phyloP scores from a whole-genome alignment of 345 rosid species.

The Luvunga scandens region DNA sequence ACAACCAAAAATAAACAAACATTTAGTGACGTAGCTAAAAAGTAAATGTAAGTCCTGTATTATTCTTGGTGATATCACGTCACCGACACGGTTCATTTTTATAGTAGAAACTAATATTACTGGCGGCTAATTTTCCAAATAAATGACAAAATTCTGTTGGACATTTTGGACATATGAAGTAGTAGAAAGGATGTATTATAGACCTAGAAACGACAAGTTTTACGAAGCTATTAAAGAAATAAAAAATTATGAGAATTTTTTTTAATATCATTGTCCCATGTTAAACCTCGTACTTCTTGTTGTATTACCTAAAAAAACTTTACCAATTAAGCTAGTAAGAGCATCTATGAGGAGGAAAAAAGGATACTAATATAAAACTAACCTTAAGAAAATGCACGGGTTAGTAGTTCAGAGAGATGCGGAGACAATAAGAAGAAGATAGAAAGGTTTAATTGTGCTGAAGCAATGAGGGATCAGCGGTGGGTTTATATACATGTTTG shows the following conservation, averaged over 20 bases:
- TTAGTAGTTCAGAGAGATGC: neutral
- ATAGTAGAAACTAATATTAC: neutral
- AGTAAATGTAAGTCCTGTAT: neutral
- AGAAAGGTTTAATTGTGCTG: constrained; percentile 10
- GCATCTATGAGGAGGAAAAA: too few relatives aligned
- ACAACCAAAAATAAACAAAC: neutral
- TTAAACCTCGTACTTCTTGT: too few relatives aligned
- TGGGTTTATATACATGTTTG: constrained; percentile 38
- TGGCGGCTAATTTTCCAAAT: too few relatives aligned
- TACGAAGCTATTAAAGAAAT: too few relatives aligned
- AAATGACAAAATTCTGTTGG: neutral
- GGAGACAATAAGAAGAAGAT: neutral
- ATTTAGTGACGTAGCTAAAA: neutral
- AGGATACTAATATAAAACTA: neutral
- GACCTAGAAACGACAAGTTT: too few relatives aligned
- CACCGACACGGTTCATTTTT: neutral
- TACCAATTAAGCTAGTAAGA: neutral
- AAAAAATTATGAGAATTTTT: too few relatives aligned
- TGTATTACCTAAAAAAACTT: neutral
- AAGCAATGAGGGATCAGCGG: constrained; percentile 18
- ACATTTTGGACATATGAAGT: too few relatives aligned
- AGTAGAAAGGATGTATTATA: too few relatives aligned
- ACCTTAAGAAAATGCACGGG: neutral
- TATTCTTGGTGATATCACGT: neutral
- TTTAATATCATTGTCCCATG: too few relatives aligned